Conservation (phyloP, 2,329 filamentous ascomycete species). For the Dryadomyces sulphureus region DNA sequence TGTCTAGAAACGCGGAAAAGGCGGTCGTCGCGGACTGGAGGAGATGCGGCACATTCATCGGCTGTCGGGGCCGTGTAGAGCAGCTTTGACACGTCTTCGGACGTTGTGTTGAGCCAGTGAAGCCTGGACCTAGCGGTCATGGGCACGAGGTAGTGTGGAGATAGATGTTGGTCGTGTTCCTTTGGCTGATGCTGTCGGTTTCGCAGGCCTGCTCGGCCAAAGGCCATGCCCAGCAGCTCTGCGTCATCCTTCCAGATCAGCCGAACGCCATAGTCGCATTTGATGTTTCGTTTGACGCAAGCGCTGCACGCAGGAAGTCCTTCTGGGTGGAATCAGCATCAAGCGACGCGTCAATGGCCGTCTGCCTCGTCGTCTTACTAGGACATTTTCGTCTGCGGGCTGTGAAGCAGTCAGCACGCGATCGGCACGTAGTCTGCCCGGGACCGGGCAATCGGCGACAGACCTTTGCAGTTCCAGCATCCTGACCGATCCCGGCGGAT, state of each 20-base stretch:
- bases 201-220: slow-evolving; percentile 2
- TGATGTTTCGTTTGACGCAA: neutral
- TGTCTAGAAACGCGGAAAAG: neutral
- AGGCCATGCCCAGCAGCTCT: slow-evolving; percentile 2
- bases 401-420: neutral
- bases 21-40: neutral
- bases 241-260: slow-evolving; percentile 4
- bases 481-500: slow-evolving; percentile 3
- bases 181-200: neutral
- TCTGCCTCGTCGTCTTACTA: neutral
- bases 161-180: too few species aligned
- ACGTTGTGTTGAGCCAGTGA: slow-evolving; percentile 1
- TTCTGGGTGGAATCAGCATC: neutral
- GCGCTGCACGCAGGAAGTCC: neutral
- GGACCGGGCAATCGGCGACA: too few species aligned
- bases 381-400: slow-evolving; percentile 2
- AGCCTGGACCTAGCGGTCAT: neutral
- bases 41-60: neutral
- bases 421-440: too few species aligned
- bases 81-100: neutral
- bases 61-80: too few species aligned
- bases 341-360: neutral
- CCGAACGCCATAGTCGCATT: slow-evolving; percentile 4
- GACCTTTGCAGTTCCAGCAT: slow-evolving; percentile 6
- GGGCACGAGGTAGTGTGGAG: slow-evolving; percentile 1